These are phyloP conservation scores for Fomes fomentarius DNA, from an alignment of 1,284 basidiomycete genomes.

Conservation along the genomic window DNA sequence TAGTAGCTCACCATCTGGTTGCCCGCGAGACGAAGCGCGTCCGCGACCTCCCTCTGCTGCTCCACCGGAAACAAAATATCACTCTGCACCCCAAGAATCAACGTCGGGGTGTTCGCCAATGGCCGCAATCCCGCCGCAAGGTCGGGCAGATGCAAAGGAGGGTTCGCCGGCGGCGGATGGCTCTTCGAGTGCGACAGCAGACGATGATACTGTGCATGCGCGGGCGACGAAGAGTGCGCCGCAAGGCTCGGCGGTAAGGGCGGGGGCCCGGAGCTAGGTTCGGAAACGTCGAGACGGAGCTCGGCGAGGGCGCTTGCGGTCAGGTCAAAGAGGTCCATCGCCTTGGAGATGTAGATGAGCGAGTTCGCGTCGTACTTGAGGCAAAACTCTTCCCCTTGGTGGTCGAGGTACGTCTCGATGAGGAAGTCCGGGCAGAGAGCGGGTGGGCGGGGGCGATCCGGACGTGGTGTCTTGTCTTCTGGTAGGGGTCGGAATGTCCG, in stretches of 20 bases:
- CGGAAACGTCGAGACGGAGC: constrained; percentile 53
- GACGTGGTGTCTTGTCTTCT: constrained; percentile 34
- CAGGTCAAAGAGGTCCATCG: constrained; percentile 99
- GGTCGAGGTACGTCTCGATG: constrained; percentile 98
- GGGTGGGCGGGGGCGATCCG: constrained; percentile 52
- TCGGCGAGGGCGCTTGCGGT: constrained; percentile 77
- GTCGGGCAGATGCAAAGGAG: constrained; percentile 77
- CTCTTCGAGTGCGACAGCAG: constrained; percentile 65
- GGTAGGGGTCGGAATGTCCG: constrained; percentile 63
- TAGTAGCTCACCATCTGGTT: constrained; percentile 92
- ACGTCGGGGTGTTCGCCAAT: constrained; percentile 77
- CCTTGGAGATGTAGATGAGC: constrained; percentile 97
- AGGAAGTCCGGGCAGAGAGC: constrained; percentile 96
- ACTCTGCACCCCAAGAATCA: constrained; percentile 94
- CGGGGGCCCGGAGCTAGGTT: constrained; percentile 29
- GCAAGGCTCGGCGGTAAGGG: constrained; percentile 30
- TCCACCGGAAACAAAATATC: constrained; percentile 98
- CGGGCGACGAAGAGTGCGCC: constrained; percentile 32
- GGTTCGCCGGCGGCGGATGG: constrained; percentile 69
- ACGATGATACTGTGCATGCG: constrained; percentile 31
- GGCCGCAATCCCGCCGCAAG: constrained; percentile 85
- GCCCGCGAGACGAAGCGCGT: constrained; percentile 89
- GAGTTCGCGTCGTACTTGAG: constrained; percentile 99
- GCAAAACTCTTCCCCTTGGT: constrained; percentile 98
- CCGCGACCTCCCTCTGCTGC: constrained; percentile 94